phyloP scores from a whole-genome alignment of 2,329 filamentous ascomycete genomes.

The Xylariaceae sp. region DNA sequence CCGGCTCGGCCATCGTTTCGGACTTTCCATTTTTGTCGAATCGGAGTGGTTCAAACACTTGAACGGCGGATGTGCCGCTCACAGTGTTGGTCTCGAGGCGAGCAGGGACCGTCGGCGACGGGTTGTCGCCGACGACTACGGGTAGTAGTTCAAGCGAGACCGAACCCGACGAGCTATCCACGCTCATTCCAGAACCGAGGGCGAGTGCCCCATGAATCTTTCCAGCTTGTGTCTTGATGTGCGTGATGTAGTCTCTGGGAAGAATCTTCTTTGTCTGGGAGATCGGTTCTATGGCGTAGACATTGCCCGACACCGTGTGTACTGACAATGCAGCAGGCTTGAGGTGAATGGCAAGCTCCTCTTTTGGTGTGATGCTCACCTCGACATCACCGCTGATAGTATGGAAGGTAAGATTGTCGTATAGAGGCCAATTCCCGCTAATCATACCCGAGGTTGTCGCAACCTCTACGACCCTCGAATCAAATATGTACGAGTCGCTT shows the following conservation, averaged over 20 bases:
- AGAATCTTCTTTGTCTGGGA: slow-evolving; percentile 33
- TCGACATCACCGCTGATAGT: slow-evolving; percentile 42
- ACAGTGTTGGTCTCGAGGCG: slow-evolving; percentile 40
- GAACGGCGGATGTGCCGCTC: slow-evolving; percentile 39
- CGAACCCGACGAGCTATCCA: slow-evolving; percentile 40
- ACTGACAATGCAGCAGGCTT: slow-evolving; percentile 40
- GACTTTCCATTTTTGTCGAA: slow-evolving; percentile 21
- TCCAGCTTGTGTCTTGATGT: slow-evolving; percentile 43
- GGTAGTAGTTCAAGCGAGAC: slow-evolving; percentile 41
- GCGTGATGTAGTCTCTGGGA: slow-evolving; percentile 44
- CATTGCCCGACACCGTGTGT: slow-evolving; percentile 40
- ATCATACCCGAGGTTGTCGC: slow-evolving; percentile 43
- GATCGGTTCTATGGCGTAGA: slow-evolving; percentile 42
- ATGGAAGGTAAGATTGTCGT: slow-evolving; percentile 43
- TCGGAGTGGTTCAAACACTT: slow-evolving; percentile 44
- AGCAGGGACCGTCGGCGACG: slow-evolving; percentile 18
- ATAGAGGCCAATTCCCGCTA: slow-evolving; percentile 47
- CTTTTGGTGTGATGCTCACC: slow-evolving; percentile 39
- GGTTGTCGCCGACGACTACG: slow-evolving; percentile 33
- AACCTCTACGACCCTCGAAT: slow-evolving; percentile 40
- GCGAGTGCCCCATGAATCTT: slow-evolving; percentile 38
- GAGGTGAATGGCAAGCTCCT: slow-evolving; percentile 32
- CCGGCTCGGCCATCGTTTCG: neutral
- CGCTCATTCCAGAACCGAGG: slow-evolving; percentile 33
- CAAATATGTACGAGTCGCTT: slow-evolving; percentile 37